Evolutionary conservation across 2,329 filamentous ascomycete species (phyloP), one percentile per base, ranked within the genome.

Genomic region (Tolypocladium pustulatum): DNA sequence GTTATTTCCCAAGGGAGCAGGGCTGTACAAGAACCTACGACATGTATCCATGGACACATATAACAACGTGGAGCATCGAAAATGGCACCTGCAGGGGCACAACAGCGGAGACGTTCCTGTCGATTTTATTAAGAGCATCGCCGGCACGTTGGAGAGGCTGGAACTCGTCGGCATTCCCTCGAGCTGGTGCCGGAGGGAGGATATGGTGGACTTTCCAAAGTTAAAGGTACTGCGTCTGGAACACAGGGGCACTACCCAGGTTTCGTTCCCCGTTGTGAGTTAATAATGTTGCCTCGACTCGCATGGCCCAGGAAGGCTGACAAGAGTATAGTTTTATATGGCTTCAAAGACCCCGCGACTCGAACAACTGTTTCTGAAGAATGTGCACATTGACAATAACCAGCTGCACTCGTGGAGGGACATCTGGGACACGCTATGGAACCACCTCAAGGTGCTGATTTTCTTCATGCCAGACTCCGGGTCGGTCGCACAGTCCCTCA

Each of bases 321-420:
- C 30, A 6, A 36, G 12, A 9, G 4, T 4, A 6, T 25, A 73
- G 71, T 65, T 70, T 49, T 51, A 55, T 12, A 22, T 71, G 7
- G 65, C 66, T 25, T 30, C 54, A 1, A 67, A 66, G 43, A 67
- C 66, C n/a, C 71, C 68, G 13, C 61, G 59, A 0, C 46, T 73
- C 15, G 65, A 73, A 56, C 71, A 74, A 54, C 61, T 74, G 3
- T 69, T 65, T 62, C 59, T 73, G 37, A 64, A 64, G 27, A 67
- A 68, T 10, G 61, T 69, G 2, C 63, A 66, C 9, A 60, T 71
- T 12, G 61, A 60, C 30, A n/a, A 57, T 12, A 38, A 56, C n/a
- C 43, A 30, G 1, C 36, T 56, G 10, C 20, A 32, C 54, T 40
- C 56, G 37, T 65, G 60, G 61, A 32, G 55, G 37, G 56, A 65